A percentile compares a stretch with the other conserved stretches of the same genome.
Conservation (phyloP, 2,329 filamentous ascomycete species). For the Fusarium miscanthi region DNA sequence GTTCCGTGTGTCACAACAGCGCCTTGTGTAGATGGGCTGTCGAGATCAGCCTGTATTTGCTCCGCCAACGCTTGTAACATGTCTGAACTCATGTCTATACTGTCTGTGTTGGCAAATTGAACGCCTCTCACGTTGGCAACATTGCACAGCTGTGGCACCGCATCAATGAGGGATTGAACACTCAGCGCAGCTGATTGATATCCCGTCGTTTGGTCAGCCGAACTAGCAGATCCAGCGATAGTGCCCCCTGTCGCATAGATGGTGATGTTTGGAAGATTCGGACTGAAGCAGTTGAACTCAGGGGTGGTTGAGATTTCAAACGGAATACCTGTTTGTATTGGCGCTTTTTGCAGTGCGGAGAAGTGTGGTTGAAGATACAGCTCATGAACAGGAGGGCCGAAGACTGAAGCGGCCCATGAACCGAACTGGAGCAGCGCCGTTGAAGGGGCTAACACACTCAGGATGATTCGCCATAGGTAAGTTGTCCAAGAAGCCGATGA, state of each 20-base stretch:
- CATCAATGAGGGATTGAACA: constrained; percentile 62
- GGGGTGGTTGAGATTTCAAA: constrained; percentile 15
- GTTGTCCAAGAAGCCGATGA: constrained; percentile 36
- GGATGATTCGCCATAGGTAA: constrained; percentile 40
- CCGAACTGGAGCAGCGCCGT: constrained; percentile 38
- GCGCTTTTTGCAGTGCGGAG: constrained; percentile 32
- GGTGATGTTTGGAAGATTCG: constrained; percentile 63
- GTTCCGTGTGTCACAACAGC: constrained; percentile 74
- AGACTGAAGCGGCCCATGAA: constrained; percentile 42
- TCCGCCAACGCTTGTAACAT: constrained; percentile 61
- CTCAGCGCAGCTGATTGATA: constrained; percentile 58
- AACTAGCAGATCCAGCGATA: constrained; percentile 64
- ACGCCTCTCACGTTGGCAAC: constrained; percentile 65
- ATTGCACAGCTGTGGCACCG: constrained; percentile 65
- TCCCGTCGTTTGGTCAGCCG: constrained; percentile 58
- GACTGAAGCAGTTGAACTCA: constrained; percentile 43
- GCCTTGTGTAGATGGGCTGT: constrained; percentile 55
- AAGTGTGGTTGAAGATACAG: constrained; percentile 34
- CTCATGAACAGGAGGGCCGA: constrained; percentile 42
- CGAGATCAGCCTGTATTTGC: constrained; percentile 61
- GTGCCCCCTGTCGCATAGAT: constrained; percentile 69
- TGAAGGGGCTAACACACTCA: constrained; percentile 42
- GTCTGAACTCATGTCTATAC: constrained; percentile 58
- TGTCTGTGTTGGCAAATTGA: constrained; percentile 63
- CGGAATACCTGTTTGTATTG: constrained; percentile 20